These are phyloP conservation scores for Letharia columbiana DNA, from an alignment of 495 filamentous ascomycete species.

Conservation along the genomic window DNA sequence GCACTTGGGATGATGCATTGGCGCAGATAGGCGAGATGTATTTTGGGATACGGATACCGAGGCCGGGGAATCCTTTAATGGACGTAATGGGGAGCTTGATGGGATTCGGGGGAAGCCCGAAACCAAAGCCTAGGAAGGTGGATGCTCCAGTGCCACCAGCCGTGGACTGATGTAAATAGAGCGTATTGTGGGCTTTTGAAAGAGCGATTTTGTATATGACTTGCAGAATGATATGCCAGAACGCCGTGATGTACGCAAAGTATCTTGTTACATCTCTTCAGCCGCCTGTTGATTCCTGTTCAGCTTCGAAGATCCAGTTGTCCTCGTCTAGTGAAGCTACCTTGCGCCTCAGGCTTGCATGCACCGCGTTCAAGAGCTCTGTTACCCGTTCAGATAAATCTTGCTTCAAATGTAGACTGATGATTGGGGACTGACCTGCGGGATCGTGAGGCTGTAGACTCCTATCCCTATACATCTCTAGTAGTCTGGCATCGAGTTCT, in stretches of 20 bases:
- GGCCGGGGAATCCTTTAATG: conserved; percentile 79
- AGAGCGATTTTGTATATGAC: conserved; percentile 8
- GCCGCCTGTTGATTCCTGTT: conserved; percentile 36
- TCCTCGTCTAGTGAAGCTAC: conserved; percentile 69
- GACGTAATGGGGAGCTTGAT: conserved; percentile 98
- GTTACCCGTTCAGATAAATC: conserved; percentile 25
- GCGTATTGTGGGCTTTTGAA: neutral
- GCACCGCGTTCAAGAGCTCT: conserved; percentile 67
- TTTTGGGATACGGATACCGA: conserved; percentile 85
- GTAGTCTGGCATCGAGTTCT: conserved; percentile 43
- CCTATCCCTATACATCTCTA: conserved; percentile 51
- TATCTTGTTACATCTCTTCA: neutral
- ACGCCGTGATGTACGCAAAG: neutral
- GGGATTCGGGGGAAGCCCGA: conserved; percentile 53
- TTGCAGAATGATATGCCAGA: neutral
- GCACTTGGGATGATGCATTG: conserved; percentile 73
- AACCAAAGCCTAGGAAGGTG: conserved; percentile 37
- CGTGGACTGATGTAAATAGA: conserved; percentile 39
- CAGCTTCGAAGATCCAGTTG: conserved; percentile 84
- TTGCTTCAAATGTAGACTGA: conserved; percentile 8
- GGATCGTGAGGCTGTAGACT: conserved; percentile 57
- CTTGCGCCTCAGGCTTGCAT: conserved; percentile 62
- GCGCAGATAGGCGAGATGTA: conserved; percentile 92
- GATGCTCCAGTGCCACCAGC: conserved; percentile 41
- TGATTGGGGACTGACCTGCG: conserved; percentile 45